Conservation (phyloP, 78 protist genomes). For the Chrysochromulina tobinii region DNA sequence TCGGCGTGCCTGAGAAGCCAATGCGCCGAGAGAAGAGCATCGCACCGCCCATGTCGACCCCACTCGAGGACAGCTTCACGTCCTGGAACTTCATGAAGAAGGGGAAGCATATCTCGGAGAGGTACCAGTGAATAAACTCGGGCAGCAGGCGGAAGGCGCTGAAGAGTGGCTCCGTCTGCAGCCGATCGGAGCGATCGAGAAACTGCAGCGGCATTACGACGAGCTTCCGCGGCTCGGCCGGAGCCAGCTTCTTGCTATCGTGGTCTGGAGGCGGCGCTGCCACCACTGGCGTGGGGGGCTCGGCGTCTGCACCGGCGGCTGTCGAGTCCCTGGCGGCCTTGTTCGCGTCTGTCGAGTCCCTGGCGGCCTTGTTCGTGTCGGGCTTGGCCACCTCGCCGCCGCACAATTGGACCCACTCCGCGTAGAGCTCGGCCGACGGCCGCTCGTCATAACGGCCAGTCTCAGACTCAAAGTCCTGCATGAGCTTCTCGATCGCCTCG, state of each 20-base stretch:
- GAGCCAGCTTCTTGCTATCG: too few relatives aligned
- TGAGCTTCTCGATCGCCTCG: conserved; percentile 24
- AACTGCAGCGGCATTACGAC: conserved; percentile 26
- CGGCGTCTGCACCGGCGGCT: too few relatives aligned
- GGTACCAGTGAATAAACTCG: conserved; percentile 39
- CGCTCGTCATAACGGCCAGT: conserved; percentile 11
- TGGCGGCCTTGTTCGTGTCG: too few relatives aligned
- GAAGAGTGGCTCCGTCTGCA: conserved; percentile 34
- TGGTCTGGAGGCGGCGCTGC: neutral
- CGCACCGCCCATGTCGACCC: conserved; percentile 56
- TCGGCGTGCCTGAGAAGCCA: conserved; percentile 68
- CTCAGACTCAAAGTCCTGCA: neutral
- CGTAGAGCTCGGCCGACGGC: neutral
- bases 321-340: too few relatives aligned
- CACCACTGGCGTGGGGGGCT: too few relatives aligned
- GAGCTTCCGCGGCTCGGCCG: neutral
- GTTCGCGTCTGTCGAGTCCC: too few relatives aligned
- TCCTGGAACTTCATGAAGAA: conserved; percentile 40
- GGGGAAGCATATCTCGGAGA: conserved; percentile 57
- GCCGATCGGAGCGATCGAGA: neutral
- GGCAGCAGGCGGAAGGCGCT: conserved; percentile 39
- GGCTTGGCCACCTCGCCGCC: neutral
- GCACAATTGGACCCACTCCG: neutral
- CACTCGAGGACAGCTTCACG: conserved; percentile 51
- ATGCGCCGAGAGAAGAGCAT: conserved; percentile 39